phyloP scores from a whole-genome alignment of 1,139 yeast genomes.

The Casaregolazyma suthepensis region DNA sequence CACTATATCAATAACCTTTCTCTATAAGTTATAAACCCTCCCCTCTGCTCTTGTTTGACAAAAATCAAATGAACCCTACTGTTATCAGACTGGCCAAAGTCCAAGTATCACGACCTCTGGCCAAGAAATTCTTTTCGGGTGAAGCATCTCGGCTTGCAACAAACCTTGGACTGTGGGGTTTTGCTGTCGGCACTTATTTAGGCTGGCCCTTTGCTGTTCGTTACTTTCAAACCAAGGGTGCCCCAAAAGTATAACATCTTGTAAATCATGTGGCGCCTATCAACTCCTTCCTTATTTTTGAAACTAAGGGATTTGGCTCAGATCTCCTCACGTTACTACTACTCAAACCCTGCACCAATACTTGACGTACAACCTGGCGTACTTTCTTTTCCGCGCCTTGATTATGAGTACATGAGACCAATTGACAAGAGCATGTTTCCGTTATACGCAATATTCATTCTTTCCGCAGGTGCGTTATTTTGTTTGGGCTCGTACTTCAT shows the following conservation, averaged over 20 bases:
- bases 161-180: constrained; percentile 17
- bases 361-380: not conserved
- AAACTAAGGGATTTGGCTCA: not conserved
- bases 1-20: not conserved
- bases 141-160: constrained; percentile 14
- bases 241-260: not conserved
- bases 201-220: constrained; percentile 14
- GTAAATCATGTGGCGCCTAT: not conserved
- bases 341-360: not conserved
- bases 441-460: not conserved
- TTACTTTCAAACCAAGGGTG: not conserved
- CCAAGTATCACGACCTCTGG: constrained; percentile 4
- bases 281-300: not conserved
- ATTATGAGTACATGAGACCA: not conserved
- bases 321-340: not conserved
- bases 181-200: constrained; percentile 13
- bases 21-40: constrained; percentile 38
- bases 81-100: constrained; percentile 8
- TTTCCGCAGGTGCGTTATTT: constrained; percentile 1
- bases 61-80: constrained; percentile 9
- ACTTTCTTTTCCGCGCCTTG: not conserved
- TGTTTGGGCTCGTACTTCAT: not conserved
- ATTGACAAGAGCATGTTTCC: not conserved
- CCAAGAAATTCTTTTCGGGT: constrained; percentile 7
- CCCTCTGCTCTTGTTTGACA: constrained; percentile 9